phyloP scores from a whole-genome alignment of 2,329 filamentous ascomycete species.

The Aaosphaeria pasadenensis region DNA sequence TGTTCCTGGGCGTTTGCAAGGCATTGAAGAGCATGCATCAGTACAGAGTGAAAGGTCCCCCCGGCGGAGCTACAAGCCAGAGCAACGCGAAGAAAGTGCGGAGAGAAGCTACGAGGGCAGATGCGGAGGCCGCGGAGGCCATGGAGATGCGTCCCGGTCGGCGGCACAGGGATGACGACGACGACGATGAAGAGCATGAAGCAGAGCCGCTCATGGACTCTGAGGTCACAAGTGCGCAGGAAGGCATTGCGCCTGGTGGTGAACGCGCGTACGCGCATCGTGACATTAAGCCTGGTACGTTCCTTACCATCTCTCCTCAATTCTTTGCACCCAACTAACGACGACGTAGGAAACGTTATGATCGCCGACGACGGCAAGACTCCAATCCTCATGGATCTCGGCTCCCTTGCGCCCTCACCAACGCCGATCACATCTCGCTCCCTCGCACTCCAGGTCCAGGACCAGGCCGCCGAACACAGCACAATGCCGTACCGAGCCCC shows the following conservation, averaged over 20 bases:
- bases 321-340: not conserved
- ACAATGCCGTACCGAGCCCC: slow-evolving; percentile 99
- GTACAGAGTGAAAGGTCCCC: slow-evolving; percentile 64
- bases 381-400: slow-evolving; percentile 96
- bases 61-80: slow-evolving; percentile 49
- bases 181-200: slow-evolving; percentile 66
- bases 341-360: slow-evolving; percentile 79
- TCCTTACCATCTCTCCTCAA: not conserved
- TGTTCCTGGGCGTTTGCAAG: slow-evolving; percentile 89
- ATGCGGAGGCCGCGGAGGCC: slow-evolving; percentile 46
- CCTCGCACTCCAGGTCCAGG: slow-evolving; percentile 86
- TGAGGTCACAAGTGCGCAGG: slow-evolving; percentile 66
- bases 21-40: slow-evolving; percentile 89
- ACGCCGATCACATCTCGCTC: slow-evolving; percentile 87
- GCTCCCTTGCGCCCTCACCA: slow-evolving; percentile 83
- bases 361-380: slow-evolving; percentile 85
- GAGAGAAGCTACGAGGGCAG: slow-evolving; percentile 54
- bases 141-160: slow-evolving; percentile 43
- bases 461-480: slow-evolving; percentile 90
- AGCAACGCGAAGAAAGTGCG: slow-evolving; percentile 55
- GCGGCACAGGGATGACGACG: slow-evolving; percentile 44
- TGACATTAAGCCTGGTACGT: slow-evolving; percentile 91
- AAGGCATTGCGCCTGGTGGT: slow-evolving; percentile 66
- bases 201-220: slow-evolving; percentile 80
- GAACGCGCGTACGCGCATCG: slow-evolving; percentile 84